Conservation (phyloP, 805 yeast species). For the Ogataea polymorpha region DNA sequence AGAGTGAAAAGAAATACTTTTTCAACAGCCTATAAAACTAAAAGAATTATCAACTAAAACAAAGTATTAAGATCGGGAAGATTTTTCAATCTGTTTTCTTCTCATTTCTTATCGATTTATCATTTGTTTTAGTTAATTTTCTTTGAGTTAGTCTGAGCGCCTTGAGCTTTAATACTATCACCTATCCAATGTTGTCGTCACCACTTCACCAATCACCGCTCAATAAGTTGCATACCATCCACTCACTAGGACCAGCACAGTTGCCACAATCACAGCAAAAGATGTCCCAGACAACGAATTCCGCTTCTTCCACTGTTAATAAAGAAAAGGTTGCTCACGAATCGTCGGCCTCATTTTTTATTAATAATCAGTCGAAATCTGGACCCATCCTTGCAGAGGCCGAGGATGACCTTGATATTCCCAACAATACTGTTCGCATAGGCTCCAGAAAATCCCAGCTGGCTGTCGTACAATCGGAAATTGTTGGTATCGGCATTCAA, state of each 20-base stretch:
- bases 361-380: slow-evolving; percentile 2
- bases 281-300: slow-evolving; percentile 2
- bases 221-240: slow-evolving; percentile 16
- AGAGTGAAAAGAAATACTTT: slow-evolving; percentile 3
- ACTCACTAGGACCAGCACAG: slow-evolving; percentile 14
- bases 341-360: background rate
- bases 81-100: background rate
- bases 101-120: background rate
- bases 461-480: slow-evolving; percentile 84
- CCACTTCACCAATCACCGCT: slow-evolving; percentile 20
- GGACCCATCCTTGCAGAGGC: slow-evolving; percentile 13
- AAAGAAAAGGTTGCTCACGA: background rate
- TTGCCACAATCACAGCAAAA: slow-evolving; percentile 4
- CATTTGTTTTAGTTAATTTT: background rate
- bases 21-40: slow-evolving; percentile 12
- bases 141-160: background rate
- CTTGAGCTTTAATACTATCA: background rate
- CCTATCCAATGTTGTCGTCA: slow-evolving; percentile 20
- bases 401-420: slow-evolving; percentile 17
- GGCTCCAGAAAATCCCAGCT: slow-evolving; percentile 89
- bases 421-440: slow-evolving; percentile 37
- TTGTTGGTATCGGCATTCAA: slow-evolving; percentile 60
- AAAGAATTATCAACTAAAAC: slow-evolving; percentile 7
- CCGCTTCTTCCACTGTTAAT: slow-evolving; percentile 1
- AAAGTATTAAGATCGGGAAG: background rate